Conservation (phyloP, 1,139 yeast genomes). For the Debaryomyces udenii region DNA sequence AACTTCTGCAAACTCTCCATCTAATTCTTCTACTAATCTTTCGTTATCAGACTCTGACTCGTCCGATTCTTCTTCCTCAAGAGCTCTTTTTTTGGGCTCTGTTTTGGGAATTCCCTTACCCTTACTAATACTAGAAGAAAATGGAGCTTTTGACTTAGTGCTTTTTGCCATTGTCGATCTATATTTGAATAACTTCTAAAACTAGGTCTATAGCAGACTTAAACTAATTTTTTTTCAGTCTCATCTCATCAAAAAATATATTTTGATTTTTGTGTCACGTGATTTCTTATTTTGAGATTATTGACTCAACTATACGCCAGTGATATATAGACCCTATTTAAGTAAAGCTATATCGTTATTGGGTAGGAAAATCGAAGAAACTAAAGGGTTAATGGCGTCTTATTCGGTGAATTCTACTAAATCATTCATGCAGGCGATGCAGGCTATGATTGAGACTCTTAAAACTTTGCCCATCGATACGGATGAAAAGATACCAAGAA, state of each 20-base stretch:
- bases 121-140: conserved; percentile 5
- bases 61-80: conserved; percentile 23
- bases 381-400: conserved; percentile 29
- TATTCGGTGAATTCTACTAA: conserved; percentile 64
- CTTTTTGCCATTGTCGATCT: conserved; percentile 15
- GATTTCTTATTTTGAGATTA: no score
- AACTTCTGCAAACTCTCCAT: conserved; percentile 58
- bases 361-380: no score
- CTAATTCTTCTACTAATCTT: conserved; percentile 50
- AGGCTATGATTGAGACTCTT: conserved; percentile 56
- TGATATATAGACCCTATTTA: no score
- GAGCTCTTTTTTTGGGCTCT: conserved; percentile 22
- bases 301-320: no score
- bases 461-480: conserved; percentile 29
- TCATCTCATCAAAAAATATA: conserved; percentile 30
- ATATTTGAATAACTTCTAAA: not conserved
- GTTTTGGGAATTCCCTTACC: conserved; percentile 7
- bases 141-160: conserved; percentile 13
- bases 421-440: conserved; percentile 81
- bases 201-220: no score
- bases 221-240: conserved; percentile 11
- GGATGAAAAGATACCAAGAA: conserved; percentile 31
- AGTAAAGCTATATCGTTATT: no score
- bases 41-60: conserved; percentile 42
- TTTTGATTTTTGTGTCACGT: conserved; percentile 8